phyloP scores from a whole-genome alignment of 2,329 filamentous ascomycete genomes.

The Botrytis deweyae region DNA sequence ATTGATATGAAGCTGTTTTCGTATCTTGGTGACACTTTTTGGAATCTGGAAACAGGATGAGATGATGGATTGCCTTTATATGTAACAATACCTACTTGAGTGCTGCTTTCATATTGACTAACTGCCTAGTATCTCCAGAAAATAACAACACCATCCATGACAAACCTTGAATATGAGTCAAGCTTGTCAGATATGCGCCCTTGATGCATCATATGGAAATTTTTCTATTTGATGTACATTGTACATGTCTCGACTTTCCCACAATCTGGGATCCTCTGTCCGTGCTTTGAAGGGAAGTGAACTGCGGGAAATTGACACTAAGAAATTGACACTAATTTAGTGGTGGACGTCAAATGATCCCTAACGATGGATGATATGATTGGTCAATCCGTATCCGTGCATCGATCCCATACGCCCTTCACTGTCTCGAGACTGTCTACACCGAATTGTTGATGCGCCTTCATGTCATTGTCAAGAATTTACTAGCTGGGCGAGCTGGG shows the following conservation, averaged over 20 bases:
- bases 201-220: not conserved
- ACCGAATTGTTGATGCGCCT: constrained; percentile 2
- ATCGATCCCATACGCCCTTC: not conserved
- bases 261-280: not conserved
- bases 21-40: not conserved
- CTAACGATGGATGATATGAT: not conserved
- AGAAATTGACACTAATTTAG: not conserved
- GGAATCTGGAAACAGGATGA: not conserved
- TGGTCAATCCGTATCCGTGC: not conserved
- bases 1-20: not conserved
- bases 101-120: not conserved
- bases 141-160: not conserved
- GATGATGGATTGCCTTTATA: constrained; percentile 8
- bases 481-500: too few species aligned
- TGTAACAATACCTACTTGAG: not conserved
- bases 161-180: constrained; percentile 10
- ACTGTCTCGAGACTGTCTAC: not conserved
- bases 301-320: not conserved
- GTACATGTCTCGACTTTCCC: not conserved
- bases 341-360: not conserved
- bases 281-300: not conserved
- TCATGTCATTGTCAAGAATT: not conserved
- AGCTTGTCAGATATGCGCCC: constrained; percentile 14
- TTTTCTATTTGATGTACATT: not conserved
- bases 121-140: not conserved